Evolutionary conservation across 2,329 filamentous ascomycete species (phyloP).

Genomic region (Penicillium corylophilum): DNA sequence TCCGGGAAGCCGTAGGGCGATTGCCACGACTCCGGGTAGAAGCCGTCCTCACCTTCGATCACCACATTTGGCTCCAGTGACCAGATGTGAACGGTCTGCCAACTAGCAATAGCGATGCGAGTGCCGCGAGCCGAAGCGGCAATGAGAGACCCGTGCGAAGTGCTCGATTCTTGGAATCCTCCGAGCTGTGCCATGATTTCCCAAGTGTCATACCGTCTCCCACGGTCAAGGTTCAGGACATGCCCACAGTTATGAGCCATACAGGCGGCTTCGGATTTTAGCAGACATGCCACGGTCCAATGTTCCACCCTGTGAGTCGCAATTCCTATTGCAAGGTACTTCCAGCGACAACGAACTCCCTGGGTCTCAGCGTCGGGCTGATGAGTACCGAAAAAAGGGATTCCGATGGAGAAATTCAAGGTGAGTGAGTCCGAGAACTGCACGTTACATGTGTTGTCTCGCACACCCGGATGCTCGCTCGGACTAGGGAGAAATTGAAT

Average conservation of each 20-base stretch:
- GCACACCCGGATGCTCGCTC: slow-evolving; percentile 18
- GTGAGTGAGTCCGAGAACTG: slow-evolving; percentile 23
- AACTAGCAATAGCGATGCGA: slow-evolving; percentile 43
- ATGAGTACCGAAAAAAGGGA: slow-evolving; percentile 43
- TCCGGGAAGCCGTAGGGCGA: slow-evolving; percentile 25
- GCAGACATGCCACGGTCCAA: slow-evolving; percentile 39
- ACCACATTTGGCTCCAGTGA: slow-evolving; percentile 38
- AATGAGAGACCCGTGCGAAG: slow-evolving; percentile 39
- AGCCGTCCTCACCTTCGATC: slow-evolving; percentile 31
- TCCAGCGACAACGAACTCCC: slow-evolving; percentile 34
- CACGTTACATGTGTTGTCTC: slow-evolving; percentile 26
- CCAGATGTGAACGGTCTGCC: slow-evolving; percentile 45
- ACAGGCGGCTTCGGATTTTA: slow-evolving; percentile 35
- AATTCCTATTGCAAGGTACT: slow-evolving; percentile 42
- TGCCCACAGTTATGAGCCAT: slow-evolving; percentile 32
- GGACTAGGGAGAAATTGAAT: slow-evolving; percentile 9
- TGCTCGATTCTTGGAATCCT: slow-evolving; percentile 34
- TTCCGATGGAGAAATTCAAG: slow-evolving; percentile 38
- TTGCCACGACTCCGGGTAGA: slow-evolving; percentile 34
- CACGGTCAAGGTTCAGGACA: slow-evolving; percentile 39
- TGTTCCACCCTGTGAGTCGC: slow-evolving; percentile 34
- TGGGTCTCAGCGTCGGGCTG: slow-evolving; percentile 12
- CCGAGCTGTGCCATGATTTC: slow-evolving; percentile 36
- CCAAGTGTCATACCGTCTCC: slow-evolving; percentile 40
- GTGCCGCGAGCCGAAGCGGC: slow-evolving; percentile 37